Evolutionary conservation across 495 filamentous ascomycete species (phyloP).

Genomic region (Hyaloscypha hepaticicola): DNA sequence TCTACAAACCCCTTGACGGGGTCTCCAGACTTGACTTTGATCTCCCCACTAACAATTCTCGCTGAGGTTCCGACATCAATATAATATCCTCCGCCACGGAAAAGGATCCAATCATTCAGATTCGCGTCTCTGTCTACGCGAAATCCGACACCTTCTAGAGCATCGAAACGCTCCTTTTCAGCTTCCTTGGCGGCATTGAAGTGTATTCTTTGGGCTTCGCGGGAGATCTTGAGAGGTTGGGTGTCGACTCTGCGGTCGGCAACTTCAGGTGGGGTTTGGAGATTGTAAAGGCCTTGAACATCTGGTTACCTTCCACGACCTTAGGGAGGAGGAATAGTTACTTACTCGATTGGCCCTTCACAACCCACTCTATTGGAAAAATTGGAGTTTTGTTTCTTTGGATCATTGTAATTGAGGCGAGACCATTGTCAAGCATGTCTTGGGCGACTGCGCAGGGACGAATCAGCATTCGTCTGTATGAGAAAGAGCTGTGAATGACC

Average conservation of each 20-base stretch:
- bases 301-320: too few species aligned
- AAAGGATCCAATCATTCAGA: conserved; percentile 53
- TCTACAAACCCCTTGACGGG: conserved; percentile 48
- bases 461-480: too few species aligned
- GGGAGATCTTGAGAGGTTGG: background rate
- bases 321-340: conserved; percentile 4
- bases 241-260: background rate
- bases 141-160: conserved; percentile 51
- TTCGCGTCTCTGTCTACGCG: conserved; percentile 54
- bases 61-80: conserved; percentile 59
- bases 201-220: background rate
- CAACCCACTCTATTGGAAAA: conserved; percentile 48
- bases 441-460: conserved; percentile 44
- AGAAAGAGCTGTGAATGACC: too few species aligned
- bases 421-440: conserved; percentile 61
- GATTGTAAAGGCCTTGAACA: conserved; percentile 43
- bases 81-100: conserved; percentile 62
- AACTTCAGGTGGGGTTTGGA: background rate
- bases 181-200: conserved; percentile 41
- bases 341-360: conserved; percentile 38
- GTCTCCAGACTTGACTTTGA: conserved; percentile 44
- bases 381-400: conserved; percentile 63
- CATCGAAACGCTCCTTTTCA: conserved; percentile 46
- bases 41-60: conserved; percentile 59
- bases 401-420: conserved; percentile 59